Conservation (phyloP, 2,329 filamentous ascomycete species). For the Didymosphaeria variabile region DNA sequence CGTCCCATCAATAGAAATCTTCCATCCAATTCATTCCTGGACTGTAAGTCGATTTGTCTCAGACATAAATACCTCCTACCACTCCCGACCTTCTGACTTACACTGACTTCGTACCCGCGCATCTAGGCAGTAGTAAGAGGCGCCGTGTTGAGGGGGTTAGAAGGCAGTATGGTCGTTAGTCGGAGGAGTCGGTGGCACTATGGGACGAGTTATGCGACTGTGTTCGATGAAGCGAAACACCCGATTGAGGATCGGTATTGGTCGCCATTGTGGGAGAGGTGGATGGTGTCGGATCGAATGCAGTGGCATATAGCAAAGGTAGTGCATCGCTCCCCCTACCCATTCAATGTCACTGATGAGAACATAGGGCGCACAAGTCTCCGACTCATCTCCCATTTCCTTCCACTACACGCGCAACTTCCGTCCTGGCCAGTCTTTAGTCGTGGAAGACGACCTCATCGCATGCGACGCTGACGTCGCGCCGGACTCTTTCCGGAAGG, state of each 20-base stretch:
- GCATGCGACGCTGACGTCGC: conserved; percentile 76
- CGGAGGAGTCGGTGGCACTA: conserved; percentile 79
- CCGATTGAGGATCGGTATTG: conserved; percentile 78
- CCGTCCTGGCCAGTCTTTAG: conserved; percentile 76
- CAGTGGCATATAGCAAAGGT: conserved; percentile 86
- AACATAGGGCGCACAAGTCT: conserved; percentile 74
- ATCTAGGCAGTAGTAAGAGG: conserved; percentile 70
- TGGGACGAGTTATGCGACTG: conserved; percentile 81
- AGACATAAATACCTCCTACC: too few relatives aligned
- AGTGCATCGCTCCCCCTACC: conserved; percentile 27
- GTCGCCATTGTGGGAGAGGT: conserved; percentile 80
- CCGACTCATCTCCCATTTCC: conserved; percentile 75
- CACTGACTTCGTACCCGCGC: too few relatives aligned
- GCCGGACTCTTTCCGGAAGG: conserved; percentile 60
- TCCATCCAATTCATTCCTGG: conserved; percentile 85
- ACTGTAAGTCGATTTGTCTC: conserved; percentile 53
- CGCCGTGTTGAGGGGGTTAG: conserved; percentile 76
- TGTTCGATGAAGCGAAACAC: conserved; percentile 80
- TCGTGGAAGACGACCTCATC: conserved; percentile 83
- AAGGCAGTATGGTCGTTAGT: conserved; percentile 81
- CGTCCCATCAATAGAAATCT: conserved; percentile 73
- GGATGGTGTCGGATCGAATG: conserved; percentile 86
- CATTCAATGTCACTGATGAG: conserved; percentile 17
- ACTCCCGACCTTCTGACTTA: too few relatives aligned
- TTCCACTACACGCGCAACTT: conserved; percentile 91